Evolutionary conservation across 2,329 filamentous ascomycete species (phyloP), one percentile per base, ranked within the genome.

Genomic region (Microcyclosporella mali): DNA sequence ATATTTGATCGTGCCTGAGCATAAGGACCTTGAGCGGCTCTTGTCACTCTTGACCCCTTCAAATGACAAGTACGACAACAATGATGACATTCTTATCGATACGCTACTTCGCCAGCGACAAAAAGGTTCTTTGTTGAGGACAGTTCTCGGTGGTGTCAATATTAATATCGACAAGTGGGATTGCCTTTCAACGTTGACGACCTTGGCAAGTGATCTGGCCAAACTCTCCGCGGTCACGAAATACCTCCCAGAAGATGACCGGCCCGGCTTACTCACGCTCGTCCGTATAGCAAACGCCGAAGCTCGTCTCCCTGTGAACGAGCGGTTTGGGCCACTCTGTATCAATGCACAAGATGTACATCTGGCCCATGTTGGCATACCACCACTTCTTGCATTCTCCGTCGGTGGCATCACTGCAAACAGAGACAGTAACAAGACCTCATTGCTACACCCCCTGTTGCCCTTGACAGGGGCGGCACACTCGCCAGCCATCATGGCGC

Each of bases 1-100:
- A 45, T 94, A 85, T 56, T 66, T 88, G 1, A 75, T 76, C 47
- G 67, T 76, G 1, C 90, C 92, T 0, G 82, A 83, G 48, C 83
- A 94, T 53, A 70, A 74, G 14, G 92, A 98, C 62, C 72, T 98
- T 0, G 84, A 89, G 57, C 79, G 82, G 27, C 73, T 98, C 1
- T 70, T 98, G 0, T 83, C 85, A 40, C 74, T 98, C 39, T 85
- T 98, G 42, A 94, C 85, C 6, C 94, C 92, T 0, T 95, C 89
- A 0, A 92, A 88, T 51, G 81, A 92, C 62, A 88, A 89, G 50
- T 95, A 92, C 56, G 83, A 90, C 47, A 80, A 82, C 35, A 85
- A 94, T 47, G 88, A 95, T 55, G 90, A 97, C 57, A 94, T 98
- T 47, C 82, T 98, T 73, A 78, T 98, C 16, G 90, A 97, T 55